phyloP scores from a whole-genome alignment of 2,329 filamentous ascomycete species.

The Hypoxylon sp. region DNA sequence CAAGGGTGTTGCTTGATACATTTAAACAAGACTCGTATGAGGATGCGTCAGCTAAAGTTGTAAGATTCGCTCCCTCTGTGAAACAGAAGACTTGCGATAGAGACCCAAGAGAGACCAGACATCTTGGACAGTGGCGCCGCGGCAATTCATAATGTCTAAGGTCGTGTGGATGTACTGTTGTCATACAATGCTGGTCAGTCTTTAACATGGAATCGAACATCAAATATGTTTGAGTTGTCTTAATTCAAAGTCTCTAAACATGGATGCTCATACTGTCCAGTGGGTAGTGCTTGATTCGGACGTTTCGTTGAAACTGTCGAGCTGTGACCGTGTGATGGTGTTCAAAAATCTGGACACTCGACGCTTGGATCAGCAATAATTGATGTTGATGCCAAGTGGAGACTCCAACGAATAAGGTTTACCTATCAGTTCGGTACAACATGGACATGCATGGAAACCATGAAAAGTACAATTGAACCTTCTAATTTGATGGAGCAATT shows the following conservation, averaged over 20 bases:
- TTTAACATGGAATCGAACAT: too few relatives aligned
- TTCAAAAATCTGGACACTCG: neutral
- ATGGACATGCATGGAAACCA: neutral
- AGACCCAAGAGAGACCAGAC: neutral
- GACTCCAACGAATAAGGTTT: constrained; percentile 11
- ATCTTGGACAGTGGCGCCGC: constrained; percentile 6
- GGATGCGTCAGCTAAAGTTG: constrained; percentile 26
- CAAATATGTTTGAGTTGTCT: neutral
- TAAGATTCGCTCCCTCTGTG: constrained; percentile 11
- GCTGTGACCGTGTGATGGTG: constrained; percentile 1
- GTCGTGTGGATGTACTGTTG: constrained; percentile 3
- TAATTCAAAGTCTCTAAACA: neutral
- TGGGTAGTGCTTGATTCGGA: constrained; percentile 10
- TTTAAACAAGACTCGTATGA: constrained; percentile 24
- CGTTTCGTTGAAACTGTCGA: constrained; percentile 22
- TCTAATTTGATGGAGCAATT: neutral
- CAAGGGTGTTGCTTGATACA: neutral
- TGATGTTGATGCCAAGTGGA: neutral
- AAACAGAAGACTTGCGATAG: constrained; percentile 4
- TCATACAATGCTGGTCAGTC: constrained; percentile 5
- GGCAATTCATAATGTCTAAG: neutral
- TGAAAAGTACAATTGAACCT: neutral
- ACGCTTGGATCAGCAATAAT: constrained; percentile 11
- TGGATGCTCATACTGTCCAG: neutral
- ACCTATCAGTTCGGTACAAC: constrained; percentile 21